Conservation (phyloP, 2,329 filamentous ascomycete genomes). For the Bipolaris cookei region DNA sequence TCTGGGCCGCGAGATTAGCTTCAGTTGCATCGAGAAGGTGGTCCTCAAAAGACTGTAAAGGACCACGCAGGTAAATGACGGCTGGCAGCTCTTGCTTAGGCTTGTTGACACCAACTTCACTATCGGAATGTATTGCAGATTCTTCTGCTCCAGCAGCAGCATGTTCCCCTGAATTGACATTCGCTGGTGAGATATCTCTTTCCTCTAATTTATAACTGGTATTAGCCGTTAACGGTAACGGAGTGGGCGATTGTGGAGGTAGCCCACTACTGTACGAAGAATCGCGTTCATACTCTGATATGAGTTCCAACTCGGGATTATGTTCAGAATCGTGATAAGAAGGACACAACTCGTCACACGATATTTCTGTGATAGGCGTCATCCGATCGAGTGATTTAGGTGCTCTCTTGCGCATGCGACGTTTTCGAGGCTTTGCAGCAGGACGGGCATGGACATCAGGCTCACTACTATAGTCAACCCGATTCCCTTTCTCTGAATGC, state of each 20-base stretch:
- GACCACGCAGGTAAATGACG: slow-evolving; percentile 18
- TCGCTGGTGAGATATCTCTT: slow-evolving; percentile 22
- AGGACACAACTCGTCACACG: slow-evolving; percentile 22
- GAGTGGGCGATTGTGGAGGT: slow-evolving; percentile 3
- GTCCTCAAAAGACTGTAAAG: slow-evolving; percentile 31
- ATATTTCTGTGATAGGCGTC: slow-evolving; percentile 35
- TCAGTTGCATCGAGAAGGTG: slow-evolving; percentile 31
- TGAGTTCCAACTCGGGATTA: slow-evolving; percentile 23
- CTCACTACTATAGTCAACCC: slow-evolving; percentile 19
- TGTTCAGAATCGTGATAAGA: slow-evolving; percentile 19
- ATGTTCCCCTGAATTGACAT: slow-evolving; percentile 4
- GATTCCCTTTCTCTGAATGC: slow-evolving; percentile 8
- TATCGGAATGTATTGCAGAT: slow-evolving; percentile 5
- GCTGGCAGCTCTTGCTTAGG: slow-evolving; percentile 2
- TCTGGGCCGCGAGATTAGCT: slow-evolving; percentile 10
- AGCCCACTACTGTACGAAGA: not conserved
- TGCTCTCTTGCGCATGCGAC: slow-evolving; percentile 18
- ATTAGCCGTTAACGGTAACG: not conserved
- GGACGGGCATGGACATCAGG: slow-evolving; percentile 6
- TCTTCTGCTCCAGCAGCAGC: slow-evolving; percentile 1
- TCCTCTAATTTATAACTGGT: slow-evolving; percentile 16
- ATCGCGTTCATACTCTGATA: slow-evolving; percentile 25
- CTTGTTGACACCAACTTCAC: slow-evolving; percentile 6
- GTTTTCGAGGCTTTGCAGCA: slow-evolving; percentile 4
- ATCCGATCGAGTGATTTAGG: slow-evolving; percentile 28